These are phyloP conservation scores for Nicotiana undulata DNA, from an alignment of 257 asterid species.

Conservation along the genomic window DNA sequence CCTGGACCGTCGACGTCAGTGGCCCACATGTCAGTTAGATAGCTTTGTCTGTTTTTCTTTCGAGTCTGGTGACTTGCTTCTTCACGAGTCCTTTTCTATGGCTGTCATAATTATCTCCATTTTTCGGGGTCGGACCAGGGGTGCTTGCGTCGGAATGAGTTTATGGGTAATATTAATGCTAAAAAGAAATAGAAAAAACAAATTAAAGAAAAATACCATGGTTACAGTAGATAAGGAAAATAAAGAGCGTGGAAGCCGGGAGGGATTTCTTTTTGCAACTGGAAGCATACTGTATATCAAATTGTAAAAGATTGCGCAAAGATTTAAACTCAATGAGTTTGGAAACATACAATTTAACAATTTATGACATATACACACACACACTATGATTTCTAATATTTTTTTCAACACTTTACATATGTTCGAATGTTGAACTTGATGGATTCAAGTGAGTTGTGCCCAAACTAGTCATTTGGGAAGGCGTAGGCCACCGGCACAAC, in stretches of 20 bases:
- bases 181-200: neutral
- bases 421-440: too few species aligned
- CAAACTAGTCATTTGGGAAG: neutral
- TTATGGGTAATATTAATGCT: neutral
- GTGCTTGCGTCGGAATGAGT: neutral
- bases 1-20: conserved; percentile 28
- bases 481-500: neutral
- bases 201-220: neutral
- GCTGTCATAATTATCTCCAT: conserved; percentile 4
- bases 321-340: neutral
- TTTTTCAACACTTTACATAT: too few species aligned
- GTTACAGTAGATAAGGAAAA: neutral
- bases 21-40: conserved; percentile 55
- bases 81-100: neutral
- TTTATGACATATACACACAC: too few species aligned
- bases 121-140: neutral
- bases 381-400: too few species aligned
- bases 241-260: neutral
- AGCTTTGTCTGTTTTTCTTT: conserved; percentile 34
- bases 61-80: conserved; percentile 10
- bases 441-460: neutral
- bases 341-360: too few species aligned
- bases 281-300: neutral
- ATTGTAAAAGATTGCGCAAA: neutral
- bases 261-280: neutral